Evolutionary conservation across 2,329 filamentous ascomycete species (phyloP), one percentile per base, ranked within the genome.

Genomic region (Macroventuria anomochaeta): DNA sequence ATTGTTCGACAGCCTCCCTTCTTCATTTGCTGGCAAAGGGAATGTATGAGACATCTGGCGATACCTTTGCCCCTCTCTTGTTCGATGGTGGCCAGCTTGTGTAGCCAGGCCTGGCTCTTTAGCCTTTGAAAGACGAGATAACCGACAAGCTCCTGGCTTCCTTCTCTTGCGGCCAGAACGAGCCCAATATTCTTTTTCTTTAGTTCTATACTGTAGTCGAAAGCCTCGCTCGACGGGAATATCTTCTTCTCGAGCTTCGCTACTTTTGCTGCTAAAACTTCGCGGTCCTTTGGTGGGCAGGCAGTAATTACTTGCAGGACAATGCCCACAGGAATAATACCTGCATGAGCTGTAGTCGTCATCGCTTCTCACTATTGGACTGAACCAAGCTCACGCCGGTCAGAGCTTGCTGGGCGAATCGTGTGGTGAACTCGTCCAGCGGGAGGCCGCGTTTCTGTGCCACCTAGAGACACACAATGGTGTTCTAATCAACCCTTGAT

Each of bases 61-160:
- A 83, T 63, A n/a, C 80, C 80, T 63, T 75, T 74, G 23, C 75
- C 70, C 60, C 80, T 77, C 65, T 78, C 73, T 34, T 70, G 59
- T 62, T 79, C 76, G 23, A 76, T 67, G 12, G 83, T 78, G 57
- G 80, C 83, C 31, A 83, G 71, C 59, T 83, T 84, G 63, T 83
- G 80, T 36, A 83, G 71, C 47, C 80, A 74, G 15, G 77, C 77
- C 21, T 74, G 58, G 40, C 62, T 55, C 29, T 67, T 67, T 44
- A 63, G 57, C 18, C 63, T 58, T 32, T 67, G 64, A 47, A 63
- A 63, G 46, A 67, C 64, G 6, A 67, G 64, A 28, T 83, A 84
- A 32, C 76, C 80, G 46, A 77, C 68, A 23, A 80, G 51, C 38
- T 63, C 64, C 13, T 18, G 46, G 21, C 7, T 58, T 57, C 21